phyloP scores from a whole-genome alignment of 148 eudicot genomes.

The Arctostaphylos glauca region DNA sequence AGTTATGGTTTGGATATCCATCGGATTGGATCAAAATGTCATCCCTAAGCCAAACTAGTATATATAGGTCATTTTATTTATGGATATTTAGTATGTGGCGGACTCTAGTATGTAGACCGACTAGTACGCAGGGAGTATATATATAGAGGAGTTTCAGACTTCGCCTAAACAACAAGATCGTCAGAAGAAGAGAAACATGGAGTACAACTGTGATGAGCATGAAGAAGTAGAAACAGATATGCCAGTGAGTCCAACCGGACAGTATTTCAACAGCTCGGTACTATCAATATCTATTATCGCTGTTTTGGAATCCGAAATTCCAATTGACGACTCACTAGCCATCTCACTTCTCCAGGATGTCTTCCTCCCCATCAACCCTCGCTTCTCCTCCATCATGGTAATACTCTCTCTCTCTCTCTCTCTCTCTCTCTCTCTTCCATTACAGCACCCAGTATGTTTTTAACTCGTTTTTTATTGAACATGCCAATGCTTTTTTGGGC shows the following conservation, averaged over 20 bases:
- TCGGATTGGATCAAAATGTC: no score
- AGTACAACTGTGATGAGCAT: not conserved
- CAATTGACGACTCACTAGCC: conserved; percentile 21
- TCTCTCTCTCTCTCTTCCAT: not conserved
- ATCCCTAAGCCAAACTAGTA: no score
- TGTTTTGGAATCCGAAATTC: conserved; percentile 35
- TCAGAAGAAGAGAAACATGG: not conserved
- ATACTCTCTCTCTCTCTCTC: not conserved
- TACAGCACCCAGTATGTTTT: not conserved
- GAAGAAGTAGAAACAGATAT: not conserved
- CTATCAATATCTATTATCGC: conserved; percentile 28
- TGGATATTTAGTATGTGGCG: no score
- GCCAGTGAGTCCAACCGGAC: conserved; percentile 39
- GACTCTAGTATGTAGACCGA: no score
- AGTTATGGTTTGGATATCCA: no score
- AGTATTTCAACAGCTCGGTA: conserved; percentile 38
- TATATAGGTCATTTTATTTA: no score
- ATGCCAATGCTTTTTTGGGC: no score
- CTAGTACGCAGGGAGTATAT: no score
- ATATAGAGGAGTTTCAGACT: no score
- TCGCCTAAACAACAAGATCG: no score
- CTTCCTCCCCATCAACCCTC: conserved; percentile 40
- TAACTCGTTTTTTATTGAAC: no score
- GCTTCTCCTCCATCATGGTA: conserved; percentile 55
- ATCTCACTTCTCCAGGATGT: conserved; percentile 18